These are phyloP conservation scores for Blastomyces gilchristii DNA, from an alignment of 2,329 filamentous ascomycete species.

Conservation along the genomic window DNA sequence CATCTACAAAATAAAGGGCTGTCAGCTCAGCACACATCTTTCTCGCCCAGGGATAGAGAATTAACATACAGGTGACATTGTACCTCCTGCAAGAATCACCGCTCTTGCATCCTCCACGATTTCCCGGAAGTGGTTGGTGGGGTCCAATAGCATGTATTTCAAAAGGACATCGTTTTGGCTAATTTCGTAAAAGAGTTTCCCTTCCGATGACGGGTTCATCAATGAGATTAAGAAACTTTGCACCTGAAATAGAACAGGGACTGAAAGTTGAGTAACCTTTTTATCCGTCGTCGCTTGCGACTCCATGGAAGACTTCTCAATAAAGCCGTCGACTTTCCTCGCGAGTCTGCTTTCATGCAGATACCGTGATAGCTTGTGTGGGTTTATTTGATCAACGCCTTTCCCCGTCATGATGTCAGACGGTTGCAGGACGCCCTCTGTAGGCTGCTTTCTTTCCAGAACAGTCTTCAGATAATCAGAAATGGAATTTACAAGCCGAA, in stretches of 20 bases:
- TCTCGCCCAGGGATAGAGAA: constrained; percentile 5
- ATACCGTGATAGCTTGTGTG: constrained; percentile 79
- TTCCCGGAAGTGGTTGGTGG: constrained; percentile 80
- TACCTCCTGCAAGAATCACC: constrained; percentile 85
- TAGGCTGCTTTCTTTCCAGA: constrained; percentile 28
- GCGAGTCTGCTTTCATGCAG: constrained; percentile 86
- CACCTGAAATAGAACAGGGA: constrained; percentile 52
- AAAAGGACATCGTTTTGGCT: constrained; percentile 47
- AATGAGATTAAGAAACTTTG: constrained; percentile 65
- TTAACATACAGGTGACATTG: constrained; percentile 71
- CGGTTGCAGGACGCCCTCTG: constrained; percentile 59
- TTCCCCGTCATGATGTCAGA: constrained; percentile 68
- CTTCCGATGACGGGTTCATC: constrained; percentile 69
- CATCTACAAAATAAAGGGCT: constrained; percentile 42
- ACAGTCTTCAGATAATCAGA: constrained; percentile 55
- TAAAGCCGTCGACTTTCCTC: constrained; percentile 88
- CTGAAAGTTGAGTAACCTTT: constrained; percentile 22
- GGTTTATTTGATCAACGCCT: constrained; percentile 88
- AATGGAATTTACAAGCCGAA: constrained; percentile 72
- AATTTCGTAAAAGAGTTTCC: constrained; percentile 48
- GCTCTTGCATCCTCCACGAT: constrained; percentile 76
- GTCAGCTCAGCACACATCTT: constrained; percentile 9
- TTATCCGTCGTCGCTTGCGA: constrained; percentile 18
- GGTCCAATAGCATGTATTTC: constrained; percentile 81
- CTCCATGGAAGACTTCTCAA: constrained; percentile 46